Base-by-base conservation (phyloP, 169 alveolate genomes). In the Plasmodium adleri region DNA sequence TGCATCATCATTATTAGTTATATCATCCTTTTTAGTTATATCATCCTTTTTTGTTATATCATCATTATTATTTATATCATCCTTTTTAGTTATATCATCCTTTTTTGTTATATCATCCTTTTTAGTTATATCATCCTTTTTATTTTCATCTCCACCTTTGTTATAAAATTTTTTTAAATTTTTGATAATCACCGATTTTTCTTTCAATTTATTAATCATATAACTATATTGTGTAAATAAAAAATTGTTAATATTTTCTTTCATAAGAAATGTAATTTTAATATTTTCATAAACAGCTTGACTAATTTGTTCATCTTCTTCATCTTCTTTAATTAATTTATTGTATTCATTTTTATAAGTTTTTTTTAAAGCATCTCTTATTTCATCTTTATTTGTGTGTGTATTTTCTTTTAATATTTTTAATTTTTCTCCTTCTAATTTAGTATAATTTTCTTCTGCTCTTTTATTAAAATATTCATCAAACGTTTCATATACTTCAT, bases 121-220 rank as follows among this genome's bases (percentile, higher is more conserved):
- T 13, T 12, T 13, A 12, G 15, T 63, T n/a, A 9, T 15, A 6
- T 50, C 76, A 13, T 49, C 56, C 13, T 67, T 54, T n/a, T 10
- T 10, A 8, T 0, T 10, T 10, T 9, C 15, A 24, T 9, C 7
- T 7, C 22, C 32, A 20, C 10, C 8, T 10, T 6, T n/a, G 15
- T 20, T 17, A 9, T 47, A 58, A 47, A 39, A 26, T 9, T 62
- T 73, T 17, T 72, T 62, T 70, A 83, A 26, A 26, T 56, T 45
- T 63, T 62, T 83, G 60, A 83, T 8, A 68, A 83, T 83, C 8
- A 54, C 85, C 10, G 91, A 83, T 47, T 26, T 62, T 56, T 83
- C 91, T 50, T 83, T 83, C 60, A 83, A 49, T 63, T 72, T 70
- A 58, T 71, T 83, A 22, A 83, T 83, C 91, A 83, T 83, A 70